These are phyloP conservation scores for Ligustrum vulgare DNA, from an alignment of 257 asterid genomes.

Conservation along the genomic window DNA sequence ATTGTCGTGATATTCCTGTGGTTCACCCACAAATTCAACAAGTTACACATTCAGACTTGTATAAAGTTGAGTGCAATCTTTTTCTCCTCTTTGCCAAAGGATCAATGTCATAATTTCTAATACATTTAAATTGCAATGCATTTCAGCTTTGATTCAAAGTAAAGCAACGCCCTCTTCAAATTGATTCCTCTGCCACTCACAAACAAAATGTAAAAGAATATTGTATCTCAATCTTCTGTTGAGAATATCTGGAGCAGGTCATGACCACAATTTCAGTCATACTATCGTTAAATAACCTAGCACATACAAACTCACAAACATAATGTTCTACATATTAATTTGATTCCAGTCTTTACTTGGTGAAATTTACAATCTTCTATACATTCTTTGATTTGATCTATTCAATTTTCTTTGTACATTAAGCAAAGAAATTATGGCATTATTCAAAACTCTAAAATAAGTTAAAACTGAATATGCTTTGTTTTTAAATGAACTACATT, in stretches of 20 bases:
- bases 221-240: background rate
- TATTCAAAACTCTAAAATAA: background rate
- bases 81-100: background rate
- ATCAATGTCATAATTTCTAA: background rate
- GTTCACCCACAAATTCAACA: constrained; percentile 15
- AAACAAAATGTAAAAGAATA: background rate
- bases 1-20: constrained; percentile 86
- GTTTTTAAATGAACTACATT: background rate
- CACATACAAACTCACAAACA: background rate
- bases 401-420: background rate
- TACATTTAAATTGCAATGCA: background rate
- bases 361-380: background rate
- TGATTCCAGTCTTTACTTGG: background rate
- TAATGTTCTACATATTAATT: background rate
- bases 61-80: background rate
- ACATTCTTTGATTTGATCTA: background rate
- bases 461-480: background rate
- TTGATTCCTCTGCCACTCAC: background rate
- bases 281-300: background rate
- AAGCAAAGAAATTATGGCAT: background rate
- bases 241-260: background rate
- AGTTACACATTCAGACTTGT: background rate
- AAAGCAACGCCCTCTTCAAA: background rate
- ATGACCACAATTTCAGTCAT: background rate
- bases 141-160: background rate